These are phyloP conservation scores for Citrus hindsii DNA, from an alignment of 345 rosid species.

Conservation along the genomic window DNA sequence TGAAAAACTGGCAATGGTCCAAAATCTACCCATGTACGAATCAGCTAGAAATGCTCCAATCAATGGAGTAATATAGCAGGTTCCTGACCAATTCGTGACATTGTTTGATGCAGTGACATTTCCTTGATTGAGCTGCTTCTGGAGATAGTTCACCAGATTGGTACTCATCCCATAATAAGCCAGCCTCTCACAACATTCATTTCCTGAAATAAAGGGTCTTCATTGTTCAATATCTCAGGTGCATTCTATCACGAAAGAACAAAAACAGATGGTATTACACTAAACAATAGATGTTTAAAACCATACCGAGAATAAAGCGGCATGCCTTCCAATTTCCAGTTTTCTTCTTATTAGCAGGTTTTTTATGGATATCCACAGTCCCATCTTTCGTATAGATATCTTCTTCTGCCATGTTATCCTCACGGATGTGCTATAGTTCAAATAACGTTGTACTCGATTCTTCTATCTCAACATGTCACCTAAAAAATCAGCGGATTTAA, in stretches of 20 bases:
- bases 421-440: not conserved
- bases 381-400: constrained; percentile 70
- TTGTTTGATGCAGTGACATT: constrained; percentile 76
- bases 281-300: not conserved
- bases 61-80: constrained; percentile 83
- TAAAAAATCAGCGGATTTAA: not conserved
- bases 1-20: constrained; percentile 81
- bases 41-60: constrained; percentile 95
- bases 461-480: not conserved
- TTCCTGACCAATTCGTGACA: constrained; percentile 93
- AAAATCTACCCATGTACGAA: constrained; percentile 85
- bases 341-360: constrained; percentile 64
- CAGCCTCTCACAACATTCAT: constrained; percentile 87
- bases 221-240: not conserved
- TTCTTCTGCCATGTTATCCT: constrained; percentile 52
- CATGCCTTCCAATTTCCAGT: constrained; percentile 97
- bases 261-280: not conserved
- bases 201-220: constrained; percentile 38
- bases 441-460: not conserved
- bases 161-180: constrained; percentile 99
- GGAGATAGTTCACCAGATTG: constrained; percentile 81
- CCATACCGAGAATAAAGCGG: constrained; percentile 75
- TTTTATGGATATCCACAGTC: constrained; percentile 58
- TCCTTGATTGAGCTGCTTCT: constrained; percentile 60
- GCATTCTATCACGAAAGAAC: not conserved